A percentile compares a stretch with the other conserved stretches of the same genome.
Evolutionary conservation across 768 basidiomycete species (phyloP).

Genomic region (Phanerochaete carnosa): DNA sequence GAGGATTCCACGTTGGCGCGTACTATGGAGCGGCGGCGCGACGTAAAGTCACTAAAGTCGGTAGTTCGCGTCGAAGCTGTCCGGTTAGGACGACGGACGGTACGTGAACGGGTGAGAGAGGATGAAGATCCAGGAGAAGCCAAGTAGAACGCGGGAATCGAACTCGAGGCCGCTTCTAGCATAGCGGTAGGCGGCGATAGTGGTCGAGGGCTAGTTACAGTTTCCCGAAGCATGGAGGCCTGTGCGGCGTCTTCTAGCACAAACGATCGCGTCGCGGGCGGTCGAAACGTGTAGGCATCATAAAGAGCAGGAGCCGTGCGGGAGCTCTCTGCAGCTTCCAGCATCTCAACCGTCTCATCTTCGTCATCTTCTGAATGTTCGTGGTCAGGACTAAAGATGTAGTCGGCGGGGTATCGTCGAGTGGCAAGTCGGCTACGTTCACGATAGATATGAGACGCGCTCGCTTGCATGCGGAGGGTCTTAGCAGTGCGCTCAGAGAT

Average conservation of each 20-base stretch:
- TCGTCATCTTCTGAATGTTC: conserved; percentile 59
- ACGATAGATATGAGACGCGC: conserved; percentile 51
- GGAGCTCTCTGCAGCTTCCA: conserved; percentile 50
- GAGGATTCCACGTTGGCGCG: conserved; percentile 24
- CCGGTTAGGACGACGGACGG: conserved; percentile 55
- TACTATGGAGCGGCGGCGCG: conserved; percentile 54
- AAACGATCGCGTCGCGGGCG: not conserved
- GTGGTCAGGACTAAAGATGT: conserved; percentile 41
- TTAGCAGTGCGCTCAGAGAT: conserved; percentile 68
- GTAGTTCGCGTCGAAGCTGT: conserved; percentile 39
- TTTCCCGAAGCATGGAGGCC: not conserved
- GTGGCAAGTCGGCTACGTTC: conserved; percentile 18
- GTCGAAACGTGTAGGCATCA: conserved; percentile 45
- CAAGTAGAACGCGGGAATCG: not conserved
- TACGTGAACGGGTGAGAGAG: conserved; percentile 44
- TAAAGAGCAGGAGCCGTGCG: conserved; percentile 60
- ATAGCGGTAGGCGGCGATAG: conserved; percentile 4
- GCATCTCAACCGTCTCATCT: conserved; percentile 48
- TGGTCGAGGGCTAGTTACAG: conserved; percentile 16
- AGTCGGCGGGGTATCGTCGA: conserved; percentile 8
- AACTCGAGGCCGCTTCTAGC: not conserved
- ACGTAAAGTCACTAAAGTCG: conserved; percentile 73
- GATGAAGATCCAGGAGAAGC: conserved; percentile 2
- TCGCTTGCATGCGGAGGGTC: conserved; percentile 55
- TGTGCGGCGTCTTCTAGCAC: not conserved